Evolutionary conservation across 2,329 filamentous ascomycete species (phyloP), one percentile per base, ranked within the genome.

Genomic region (Epichloe sibirici): DNA sequence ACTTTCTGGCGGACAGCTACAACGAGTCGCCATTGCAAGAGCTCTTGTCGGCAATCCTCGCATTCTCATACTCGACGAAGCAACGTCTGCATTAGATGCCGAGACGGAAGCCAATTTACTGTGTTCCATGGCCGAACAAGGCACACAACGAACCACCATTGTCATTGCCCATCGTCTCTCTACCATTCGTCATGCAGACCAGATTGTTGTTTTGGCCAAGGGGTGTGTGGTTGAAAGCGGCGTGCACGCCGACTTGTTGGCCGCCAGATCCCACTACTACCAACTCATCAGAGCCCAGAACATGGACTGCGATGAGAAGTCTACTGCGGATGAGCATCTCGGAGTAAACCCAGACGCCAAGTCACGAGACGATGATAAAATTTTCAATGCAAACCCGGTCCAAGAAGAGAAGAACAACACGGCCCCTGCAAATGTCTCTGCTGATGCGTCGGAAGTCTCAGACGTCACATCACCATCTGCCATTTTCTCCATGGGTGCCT

Each of bases 181-280:
- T 0, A 80, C 77, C 0, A 74, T 80, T 53, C 73, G 72, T 55
- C 67, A 75, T 49, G 81, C 81, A 0, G 78, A 85, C 57, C 73
- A 77, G 48, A 85, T 85, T 46, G 66, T 83, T n/a, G 81, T 85
- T 5, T 67, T 85, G 55, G 69, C 75, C 2, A 67, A 74, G 52
- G 82, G 82, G 0, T 62, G 69, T 40, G 71, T 81, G 3, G 66
- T 79, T 5, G 81, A 85, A 62, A 68, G 76, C 57, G 82, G 81
- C 0, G 77, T 73, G 0, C 79, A 85, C 52, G 71, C 77, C 5
- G 71, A 78, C 44, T 68, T 85, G 2, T 64, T 84, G n/a, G 60
- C 64, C 17, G 21, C 15, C 12, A 15, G 21, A 13, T 21, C 21
- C 23, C 31, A 44, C 13, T 45, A 51, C 25, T 40, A 6, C 35